Conservation (phyloP, 345 rosid genomes). For the Melastoma malabathricum region DNA sequence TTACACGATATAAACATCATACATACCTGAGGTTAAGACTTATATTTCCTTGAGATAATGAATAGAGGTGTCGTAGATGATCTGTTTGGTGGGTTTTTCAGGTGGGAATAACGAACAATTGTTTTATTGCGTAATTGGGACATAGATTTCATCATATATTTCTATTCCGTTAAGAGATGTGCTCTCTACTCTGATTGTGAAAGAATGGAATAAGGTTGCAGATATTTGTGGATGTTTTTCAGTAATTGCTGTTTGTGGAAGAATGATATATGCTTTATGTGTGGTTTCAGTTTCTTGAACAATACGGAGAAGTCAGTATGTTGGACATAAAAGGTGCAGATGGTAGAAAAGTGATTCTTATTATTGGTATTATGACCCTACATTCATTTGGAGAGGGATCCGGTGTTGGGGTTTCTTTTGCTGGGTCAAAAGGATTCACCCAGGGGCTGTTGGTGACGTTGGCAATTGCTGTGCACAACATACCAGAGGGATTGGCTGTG, state of each 20-base stretch:
- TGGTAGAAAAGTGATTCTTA: conserved; percentile 86
- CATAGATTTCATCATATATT: too few species aligned
- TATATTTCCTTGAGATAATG: too few species aligned
- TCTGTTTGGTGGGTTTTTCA: background rate
- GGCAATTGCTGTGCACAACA: conserved; percentile 97
- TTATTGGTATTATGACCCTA: conserved; percentile 97
- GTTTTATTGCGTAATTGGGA: too few species aligned
- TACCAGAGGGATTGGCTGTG: conserved; percentile 97
- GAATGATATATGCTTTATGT: background rate
- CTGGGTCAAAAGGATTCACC: conserved; percentile 89
- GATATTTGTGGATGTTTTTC: background rate
- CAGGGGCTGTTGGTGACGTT: conserved; percentile 96
- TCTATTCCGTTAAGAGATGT: too few species aligned
- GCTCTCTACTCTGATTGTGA: too few species aligned
- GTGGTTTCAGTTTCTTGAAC: conserved; percentile 75
- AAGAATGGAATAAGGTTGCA: background rate
- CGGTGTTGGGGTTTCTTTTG: conserved; percentile 99
- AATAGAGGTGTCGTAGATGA: background rate
- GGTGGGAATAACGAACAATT: too few species aligned
- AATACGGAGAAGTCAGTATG: conserved; percentile 95
- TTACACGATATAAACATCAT: background rate
- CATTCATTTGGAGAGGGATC: conserved; percentile 99
- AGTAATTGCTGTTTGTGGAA: background rate
- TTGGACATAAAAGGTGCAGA: conserved; percentile 97
- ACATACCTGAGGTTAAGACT: too few species aligned